Conservation (phyloP, 331 rosid genomes). For the Ulmus americana region DNA sequence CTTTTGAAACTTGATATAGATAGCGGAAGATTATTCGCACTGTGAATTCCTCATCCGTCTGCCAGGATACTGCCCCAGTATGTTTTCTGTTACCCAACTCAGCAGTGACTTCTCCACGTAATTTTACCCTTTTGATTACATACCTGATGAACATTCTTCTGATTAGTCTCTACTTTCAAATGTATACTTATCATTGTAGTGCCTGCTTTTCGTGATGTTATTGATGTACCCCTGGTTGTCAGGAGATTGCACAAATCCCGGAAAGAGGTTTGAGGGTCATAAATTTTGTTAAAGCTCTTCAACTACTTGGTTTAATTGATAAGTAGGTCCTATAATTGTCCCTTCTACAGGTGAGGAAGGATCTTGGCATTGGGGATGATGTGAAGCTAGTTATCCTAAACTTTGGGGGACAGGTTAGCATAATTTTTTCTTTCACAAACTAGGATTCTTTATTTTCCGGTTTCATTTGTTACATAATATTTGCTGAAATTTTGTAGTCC, state of each 20-base stretch:
- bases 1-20: constrained; percentile 43
- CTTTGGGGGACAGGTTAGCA: constrained; percentile 91
- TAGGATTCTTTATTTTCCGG: constrained; percentile 11
- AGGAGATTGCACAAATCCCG: constrained; percentile 84
- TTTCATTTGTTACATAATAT: background rate
- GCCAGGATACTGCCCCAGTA: constrained; percentile 98
- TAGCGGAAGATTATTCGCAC: constrained; percentile 96
- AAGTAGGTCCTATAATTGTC: constrained; percentile 15
- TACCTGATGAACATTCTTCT: background rate
- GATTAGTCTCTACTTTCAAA: constrained; percentile 4
- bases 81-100: constrained; percentile 19
- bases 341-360: constrained; percentile 70
- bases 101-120: constrained; percentile 11
- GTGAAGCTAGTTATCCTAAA: constrained; percentile 82
- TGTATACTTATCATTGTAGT: constrained; percentile 37
- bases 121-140: background rate
- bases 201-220: constrained; percentile 93
- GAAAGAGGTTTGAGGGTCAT: constrained; percentile 59
- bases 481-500: background rate
- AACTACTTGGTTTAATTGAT: constrained; percentile 17
- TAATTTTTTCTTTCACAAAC: no score
- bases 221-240: constrained; percentile 92
- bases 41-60: constrained; percentile 92
- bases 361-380: constrained; percentile 56
- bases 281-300: constrained; percentile 18